Conservation (phyloP, 257 asterid genomes). For the Jasminum sambac region DNA sequence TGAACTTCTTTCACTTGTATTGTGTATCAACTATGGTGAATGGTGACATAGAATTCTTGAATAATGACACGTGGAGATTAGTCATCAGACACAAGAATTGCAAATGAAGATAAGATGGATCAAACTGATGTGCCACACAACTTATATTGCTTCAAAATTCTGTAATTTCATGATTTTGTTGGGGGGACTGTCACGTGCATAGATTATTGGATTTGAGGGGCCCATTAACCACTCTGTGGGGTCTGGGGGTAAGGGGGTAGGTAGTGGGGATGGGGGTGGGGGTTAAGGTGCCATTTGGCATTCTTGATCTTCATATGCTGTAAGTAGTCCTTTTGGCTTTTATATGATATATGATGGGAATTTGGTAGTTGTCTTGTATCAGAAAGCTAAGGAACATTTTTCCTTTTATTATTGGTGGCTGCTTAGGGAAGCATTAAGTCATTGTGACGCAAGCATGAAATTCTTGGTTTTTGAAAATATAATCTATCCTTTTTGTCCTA, state of each 20-base stretch:
- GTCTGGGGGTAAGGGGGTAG: not conserved
- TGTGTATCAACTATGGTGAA: not conserved
- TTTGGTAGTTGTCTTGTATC: conserved; percentile 16
- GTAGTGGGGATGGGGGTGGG: not conserved
- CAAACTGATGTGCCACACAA: not conserved
- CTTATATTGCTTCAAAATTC: not conserved
- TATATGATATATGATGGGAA: conserved; percentile 20
- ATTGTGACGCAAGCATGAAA: conserved; percentile 31
- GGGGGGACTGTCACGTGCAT: conserved; percentile 51
- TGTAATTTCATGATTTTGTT: conserved; percentile 1
- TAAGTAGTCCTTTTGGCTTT: conserved; percentile 8
- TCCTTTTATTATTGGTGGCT: conserved; percentile 23
- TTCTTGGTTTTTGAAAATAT: not conserved
- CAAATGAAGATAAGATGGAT: conserved; percentile 25
- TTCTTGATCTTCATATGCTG: conserved; percentile 22
- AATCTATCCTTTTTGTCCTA: no score
- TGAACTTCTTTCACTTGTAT: not conserved
- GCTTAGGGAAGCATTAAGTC: conserved; percentile 42
- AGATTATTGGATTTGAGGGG: conserved; percentile 32
- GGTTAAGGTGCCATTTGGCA: not conserved
- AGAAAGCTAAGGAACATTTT: conserved; percentile 33
- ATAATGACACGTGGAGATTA: conserved; percentile 36
- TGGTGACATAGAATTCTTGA: conserved; percentile 31
- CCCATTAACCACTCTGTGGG: conserved; percentile 34
- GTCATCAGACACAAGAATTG: conserved; percentile 27